A percentile compares a stretch with the other conserved stretches of the same genome.
phyloP scores from a whole-genome alignment of 257 asterid species.

The Datura wrightii region DNA sequence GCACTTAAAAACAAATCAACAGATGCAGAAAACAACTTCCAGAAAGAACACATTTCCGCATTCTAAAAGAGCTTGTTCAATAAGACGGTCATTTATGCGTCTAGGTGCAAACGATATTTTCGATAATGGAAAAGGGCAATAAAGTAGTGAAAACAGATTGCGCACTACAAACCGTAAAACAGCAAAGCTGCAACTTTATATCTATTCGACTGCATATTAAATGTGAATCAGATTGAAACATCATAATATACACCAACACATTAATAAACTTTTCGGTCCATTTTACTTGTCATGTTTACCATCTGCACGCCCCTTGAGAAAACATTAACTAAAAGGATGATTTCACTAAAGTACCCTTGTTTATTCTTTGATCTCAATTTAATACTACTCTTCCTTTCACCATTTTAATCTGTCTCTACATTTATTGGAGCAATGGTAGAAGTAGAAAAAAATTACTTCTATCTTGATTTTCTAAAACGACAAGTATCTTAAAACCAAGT shows the following conservation, averaged over 20 bases:
- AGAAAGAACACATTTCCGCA: background rate
- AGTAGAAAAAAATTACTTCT: too few relatives aligned
- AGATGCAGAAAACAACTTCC: background rate
- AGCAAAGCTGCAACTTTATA: background rate
- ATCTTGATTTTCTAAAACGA: background rate
- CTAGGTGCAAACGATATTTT: background rate
- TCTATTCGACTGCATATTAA: background rate
- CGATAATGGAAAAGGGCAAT: background rate
- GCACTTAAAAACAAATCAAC: background rate
- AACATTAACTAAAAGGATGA: background rate
- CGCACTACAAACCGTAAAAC: background rate
- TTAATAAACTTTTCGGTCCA: background rate
- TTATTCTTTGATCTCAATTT: too few relatives aligned
- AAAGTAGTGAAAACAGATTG: background rate
- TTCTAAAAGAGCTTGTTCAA: constrained; percentile 10
- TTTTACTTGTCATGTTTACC: background rate
- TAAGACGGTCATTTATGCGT: background rate
- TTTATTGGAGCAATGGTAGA: too few relatives aligned
- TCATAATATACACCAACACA: background rate
- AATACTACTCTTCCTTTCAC: too few relatives aligned
- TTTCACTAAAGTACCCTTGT: background rate
- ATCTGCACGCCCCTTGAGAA: background rate
- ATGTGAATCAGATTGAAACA: constrained; percentile 3
- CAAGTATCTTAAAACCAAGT: background rate
- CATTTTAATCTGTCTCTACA: too few relatives aligned